Base-by-base conservation (phyloP, 2,329 filamentous ascomycete species). In the Microdochium bolleyi region DNA sequence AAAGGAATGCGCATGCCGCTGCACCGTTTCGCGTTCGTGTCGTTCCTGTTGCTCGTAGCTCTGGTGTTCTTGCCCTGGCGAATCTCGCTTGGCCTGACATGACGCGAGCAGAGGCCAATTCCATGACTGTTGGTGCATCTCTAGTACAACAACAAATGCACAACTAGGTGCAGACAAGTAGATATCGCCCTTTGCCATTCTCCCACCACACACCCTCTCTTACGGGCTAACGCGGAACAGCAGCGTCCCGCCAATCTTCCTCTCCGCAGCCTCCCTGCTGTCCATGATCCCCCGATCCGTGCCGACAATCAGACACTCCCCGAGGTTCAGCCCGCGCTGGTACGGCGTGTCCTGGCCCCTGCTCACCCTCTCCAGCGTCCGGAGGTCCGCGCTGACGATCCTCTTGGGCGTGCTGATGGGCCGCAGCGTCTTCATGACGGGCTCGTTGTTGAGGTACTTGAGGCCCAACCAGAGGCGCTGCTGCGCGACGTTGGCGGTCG, bases 371-470 rank as follows among this genome's bases (percentile, higher is more conserved):
- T 79, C 77, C 55, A 96, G 69, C 49, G 84, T 79, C 16, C 72
- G 57, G 24, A 85, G 76, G 50, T 83, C 76, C 56, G 89, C 75
- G 60, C 79, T 87, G 66, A 95, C 79, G 60, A 83, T 71, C 58
- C 89, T 79, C 62, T 82, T 92, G 10, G 90, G 87, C 69, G 85
- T 92, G 63, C 81, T 87, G 55, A 95, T 75, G 64, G 87, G 68
- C 49, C 70, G 68, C 62, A 92, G 78, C 58, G 82, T 78, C 56
- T 75, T 76, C 59, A 96, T 72, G 22, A 96, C 90, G 5, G 92
- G 89, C 68, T 85, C 77, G 64, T 87, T 87, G 60, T 91, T 84
- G 82, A 82, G 89, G 79, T 96, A 96, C 74, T 96, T 96, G 63
- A 96, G 74, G 1, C 90, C 90, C 13, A 96, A 71, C 92, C 92